A percentile compares a stretch with the other conserved stretches of the same genome.
phyloP scores from a whole-genome alignment of 1,284 basidiomycete species.

The Apiotrichum akiyoshidainum region DNA sequence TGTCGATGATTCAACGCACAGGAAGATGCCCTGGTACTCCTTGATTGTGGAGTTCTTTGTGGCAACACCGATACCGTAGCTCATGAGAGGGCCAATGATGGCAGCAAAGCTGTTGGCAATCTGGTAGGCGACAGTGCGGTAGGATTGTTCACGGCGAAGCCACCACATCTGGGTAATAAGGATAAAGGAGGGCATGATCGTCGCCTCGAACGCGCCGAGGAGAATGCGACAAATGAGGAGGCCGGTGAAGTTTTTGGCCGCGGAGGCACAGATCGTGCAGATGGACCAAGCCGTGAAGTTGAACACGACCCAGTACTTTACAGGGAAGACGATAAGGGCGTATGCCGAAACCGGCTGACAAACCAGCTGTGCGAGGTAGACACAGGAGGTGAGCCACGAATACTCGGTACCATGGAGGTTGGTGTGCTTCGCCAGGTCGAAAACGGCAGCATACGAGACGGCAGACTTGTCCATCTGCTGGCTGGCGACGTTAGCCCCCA shows the following conservation, averaged over 20 bases:
- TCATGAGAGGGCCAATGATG: slow-evolving; percentile 40
- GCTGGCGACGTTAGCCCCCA: too few relatives aligned
- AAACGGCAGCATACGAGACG: slow-evolving; percentile 46
- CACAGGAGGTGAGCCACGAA: slow-evolving; percentile 25
- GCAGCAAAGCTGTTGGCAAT: slow-evolving; percentile 44
- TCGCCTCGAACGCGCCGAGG: slow-evolving; percentile 38
- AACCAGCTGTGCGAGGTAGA: slow-evolving; percentile 28
- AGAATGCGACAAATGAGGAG: slow-evolving; percentile 40
- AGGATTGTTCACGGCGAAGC: slow-evolving; percentile 42
- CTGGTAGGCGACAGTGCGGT: slow-evolving; percentile 46
- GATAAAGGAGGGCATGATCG: slow-evolving; percentile 18
- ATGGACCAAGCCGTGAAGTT: slow-evolving; percentile 30
- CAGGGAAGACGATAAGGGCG: slow-evolving; percentile 28
- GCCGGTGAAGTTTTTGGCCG: slow-evolving; percentile 36
- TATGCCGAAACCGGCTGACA: slow-evolving; percentile 26
- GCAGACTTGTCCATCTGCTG: slow-evolving; percentile 44
- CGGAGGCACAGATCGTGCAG: slow-evolving; percentile 36
- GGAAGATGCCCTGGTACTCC: slow-evolving; percentile 53
- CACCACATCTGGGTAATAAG: slow-evolving; percentile 41
- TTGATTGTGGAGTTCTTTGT: slow-evolving; percentile 22
- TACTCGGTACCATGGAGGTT: slow-evolving; percentile 24
- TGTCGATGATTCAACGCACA: slow-evolving; percentile 17
- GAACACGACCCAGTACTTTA: slow-evolving; percentile 19
- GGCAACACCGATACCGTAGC: slow-evolving; percentile 41
- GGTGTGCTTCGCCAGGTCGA: slow-evolving; percentile 22